A percentile compares a stretch with the other conserved stretches of the same genome.
These are phyloP conservation scores for Saturnispora ahearnii DNA, from an alignment of 805 yeast genomes.

Conservation along the genomic window DNA sequence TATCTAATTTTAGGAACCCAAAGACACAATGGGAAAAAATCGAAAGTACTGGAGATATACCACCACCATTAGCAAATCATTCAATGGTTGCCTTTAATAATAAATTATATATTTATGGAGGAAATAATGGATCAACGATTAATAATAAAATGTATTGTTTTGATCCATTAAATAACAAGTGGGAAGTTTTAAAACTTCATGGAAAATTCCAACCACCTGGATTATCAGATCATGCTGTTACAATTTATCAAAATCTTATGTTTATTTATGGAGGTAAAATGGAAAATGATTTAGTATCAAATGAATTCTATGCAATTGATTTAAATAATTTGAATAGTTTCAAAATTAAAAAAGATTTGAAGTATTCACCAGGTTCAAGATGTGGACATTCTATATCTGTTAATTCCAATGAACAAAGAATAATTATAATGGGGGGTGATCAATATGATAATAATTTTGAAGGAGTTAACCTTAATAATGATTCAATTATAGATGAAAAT, in stretches of 20 bases:
- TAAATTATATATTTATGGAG: conserved; percentile 84
- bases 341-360: conserved; percentile 34
- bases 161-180: conserved; percentile 57
- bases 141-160: conserved; percentile 73
- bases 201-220: conserved; percentile 67
- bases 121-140: conserved; percentile 60
- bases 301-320: conserved; percentile 66
- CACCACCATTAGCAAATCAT: conserved; percentile 88
- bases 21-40: conserved; percentile 78
- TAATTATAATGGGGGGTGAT: conserved; percentile 90
- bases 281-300: conserved; percentile 56
- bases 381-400: conserved; percentile 88
- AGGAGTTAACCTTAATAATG: conserved; percentile 17
- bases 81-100: conserved; percentile 74
- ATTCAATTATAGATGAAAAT: conserved; percentile 22
- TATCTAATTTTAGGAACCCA: conserved; percentile 76
- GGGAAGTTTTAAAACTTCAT: conserved; percentile 64
- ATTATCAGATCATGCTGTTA: conserved; percentile 84
- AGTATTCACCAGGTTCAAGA: conserved; percentile 63
- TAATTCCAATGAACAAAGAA: conserved; percentile 52
- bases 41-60: conserved; percentile 37
- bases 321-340: conserved; percentile 67
- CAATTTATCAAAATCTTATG: conserved; percentile 68
- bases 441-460: conserved; percentile 48
- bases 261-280: conserved; percentile 88